Evolutionary conservation across 306 rosid genomes (phyloP).

Genomic region (Neltuma alba): DNA sequence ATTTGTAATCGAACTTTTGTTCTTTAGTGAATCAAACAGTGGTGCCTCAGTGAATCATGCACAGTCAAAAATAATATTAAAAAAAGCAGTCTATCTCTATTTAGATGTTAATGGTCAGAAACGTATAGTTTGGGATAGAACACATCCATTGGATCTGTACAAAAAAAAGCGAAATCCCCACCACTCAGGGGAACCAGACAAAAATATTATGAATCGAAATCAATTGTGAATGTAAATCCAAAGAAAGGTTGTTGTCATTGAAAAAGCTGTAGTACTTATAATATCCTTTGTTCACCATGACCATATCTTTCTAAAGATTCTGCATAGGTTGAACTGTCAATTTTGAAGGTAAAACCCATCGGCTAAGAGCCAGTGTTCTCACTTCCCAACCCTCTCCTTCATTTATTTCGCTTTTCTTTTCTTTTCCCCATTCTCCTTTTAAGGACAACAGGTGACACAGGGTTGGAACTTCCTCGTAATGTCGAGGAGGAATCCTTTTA

Average conservation of each 20-base stretch:
- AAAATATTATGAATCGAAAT: background rate
- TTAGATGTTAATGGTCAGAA: too few relatives aligned
- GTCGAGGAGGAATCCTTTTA: constrained; percentile 27
- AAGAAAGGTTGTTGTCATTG: background rate
- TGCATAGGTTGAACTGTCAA: constrained; percentile 35
- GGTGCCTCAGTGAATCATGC: background rate
- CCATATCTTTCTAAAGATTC: constrained; percentile 30
- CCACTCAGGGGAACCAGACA: background rate
- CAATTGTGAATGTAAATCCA: constrained; percentile 8
- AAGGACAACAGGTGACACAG: constrained; percentile 1
- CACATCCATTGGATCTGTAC: too few relatives aligned
- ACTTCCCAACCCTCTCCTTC: constrained; percentile 1
- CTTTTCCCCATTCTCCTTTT: background rate
- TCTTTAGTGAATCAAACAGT: background rate
- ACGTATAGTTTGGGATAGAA: too few relatives aligned
- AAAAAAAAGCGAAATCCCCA: background rate
- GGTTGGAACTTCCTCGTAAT: constrained; percentile 22
- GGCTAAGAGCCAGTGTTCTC: constrained; percentile 30
- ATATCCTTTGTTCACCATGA: background rate
- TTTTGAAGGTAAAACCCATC: constrained; percentile 24
- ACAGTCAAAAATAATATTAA: background rate
- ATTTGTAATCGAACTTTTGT: constrained; percentile 19
- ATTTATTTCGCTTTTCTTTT: background rate
- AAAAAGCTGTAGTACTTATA: background rate
- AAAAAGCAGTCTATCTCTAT: too few relatives aligned